These are phyloP conservation scores for Penicillium sp. DNA, from an alignment of 2,329 filamentous ascomycete genomes.

Conservation along the genomic window DNA sequence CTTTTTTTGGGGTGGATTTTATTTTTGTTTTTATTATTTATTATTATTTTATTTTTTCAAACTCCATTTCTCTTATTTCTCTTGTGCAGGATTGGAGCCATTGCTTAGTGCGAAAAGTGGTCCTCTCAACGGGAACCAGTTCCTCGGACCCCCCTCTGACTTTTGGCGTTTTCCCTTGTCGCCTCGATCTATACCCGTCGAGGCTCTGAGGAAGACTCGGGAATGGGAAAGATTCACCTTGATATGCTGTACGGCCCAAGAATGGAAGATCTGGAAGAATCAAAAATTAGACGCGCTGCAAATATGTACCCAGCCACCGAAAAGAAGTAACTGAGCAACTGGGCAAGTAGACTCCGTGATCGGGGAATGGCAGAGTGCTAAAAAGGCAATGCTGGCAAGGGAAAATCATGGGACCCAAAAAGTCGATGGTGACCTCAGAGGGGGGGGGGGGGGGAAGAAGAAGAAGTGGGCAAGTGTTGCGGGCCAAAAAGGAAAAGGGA, in stretches of 20 bases:
- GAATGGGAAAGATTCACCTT: slow-evolving; percentile 9
- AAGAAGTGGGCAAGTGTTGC: background rate
- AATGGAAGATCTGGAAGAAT: slow-evolving; percentile 26
- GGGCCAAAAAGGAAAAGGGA: background rate
- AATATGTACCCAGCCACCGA: slow-evolving; percentile 8
- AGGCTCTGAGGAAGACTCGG: background rate
- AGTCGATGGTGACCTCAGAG: slow-evolving; percentile 21
- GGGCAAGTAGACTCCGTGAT: slow-evolving; percentile 4
- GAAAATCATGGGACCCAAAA: slow-evolving; percentile 26
- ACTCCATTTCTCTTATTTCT: slow-evolving; percentile 8
- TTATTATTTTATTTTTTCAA: slow-evolving; percentile 4
- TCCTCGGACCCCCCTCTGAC: slow-evolving; percentile 30
- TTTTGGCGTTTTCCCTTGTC: background rate
- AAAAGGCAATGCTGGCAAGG: slow-evolving; percentile 9
- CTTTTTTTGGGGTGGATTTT: background rate
- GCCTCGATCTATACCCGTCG: background rate
- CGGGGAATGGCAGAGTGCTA: background rate
- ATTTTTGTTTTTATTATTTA: slow-evolving; percentile 4
- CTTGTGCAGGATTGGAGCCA: slow-evolving; percentile 10
- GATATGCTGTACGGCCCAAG: slow-evolving; percentile 12
- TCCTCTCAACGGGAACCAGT: slow-evolving; percentile 29
- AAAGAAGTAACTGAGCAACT: background rate
- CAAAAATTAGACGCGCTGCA: slow-evolving; percentile 7
- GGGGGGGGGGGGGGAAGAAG: slow-evolving; percentile 1
- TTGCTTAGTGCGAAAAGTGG: slow-evolving; percentile 17